Conservation (phyloP, 129 eudicot genomes). For the Arctium lappa region DNA sequence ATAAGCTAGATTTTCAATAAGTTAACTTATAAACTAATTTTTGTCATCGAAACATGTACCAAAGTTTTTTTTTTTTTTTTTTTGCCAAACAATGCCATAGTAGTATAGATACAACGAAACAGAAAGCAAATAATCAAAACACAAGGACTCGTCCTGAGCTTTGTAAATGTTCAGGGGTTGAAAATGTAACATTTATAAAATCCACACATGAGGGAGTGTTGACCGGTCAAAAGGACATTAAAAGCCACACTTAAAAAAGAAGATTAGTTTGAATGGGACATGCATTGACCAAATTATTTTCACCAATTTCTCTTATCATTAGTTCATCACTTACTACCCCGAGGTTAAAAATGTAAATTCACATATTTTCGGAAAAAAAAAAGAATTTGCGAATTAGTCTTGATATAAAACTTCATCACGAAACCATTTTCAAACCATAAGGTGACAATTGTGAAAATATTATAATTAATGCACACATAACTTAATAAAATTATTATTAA, state of each 20-base stretch:
- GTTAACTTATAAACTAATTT: too few species aligned
- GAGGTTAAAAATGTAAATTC: background rate
- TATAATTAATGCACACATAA: too few species aligned
- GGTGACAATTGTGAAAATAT: background rate
- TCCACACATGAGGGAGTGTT: constrained; percentile 33
- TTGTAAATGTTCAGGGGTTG: background rate
- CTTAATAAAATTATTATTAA: too few species aligned
- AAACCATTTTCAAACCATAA: background rate
- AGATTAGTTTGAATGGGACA: constrained; percentile 58
- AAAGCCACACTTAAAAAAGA: constrained; percentile 33
- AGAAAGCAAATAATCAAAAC: background rate
- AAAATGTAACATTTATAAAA: constrained; percentile 13
- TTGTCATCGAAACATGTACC: too few species aligned
- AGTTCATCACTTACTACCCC: background rate
- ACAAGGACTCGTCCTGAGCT: background rate
- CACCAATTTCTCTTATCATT: constrained; percentile 29
- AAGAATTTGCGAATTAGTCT: too few species aligned
- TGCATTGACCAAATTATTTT: constrained; percentile 41
- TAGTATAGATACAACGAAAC: background rate
- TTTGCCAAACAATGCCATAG: too few species aligned
- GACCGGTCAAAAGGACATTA: constrained; percentile 73
- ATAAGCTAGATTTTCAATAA: too few species aligned
- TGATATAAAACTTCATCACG: too few species aligned
- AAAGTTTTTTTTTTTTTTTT: too few species aligned
- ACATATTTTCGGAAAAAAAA: background rate